Percentiles rank a stretch among this genome's conserved stretches.
These are phyloP conservation scores for Termitomyces sp. DNA, from an alignment of 1,284 basidiomycete genomes.

Conservation along the genomic window DNA sequence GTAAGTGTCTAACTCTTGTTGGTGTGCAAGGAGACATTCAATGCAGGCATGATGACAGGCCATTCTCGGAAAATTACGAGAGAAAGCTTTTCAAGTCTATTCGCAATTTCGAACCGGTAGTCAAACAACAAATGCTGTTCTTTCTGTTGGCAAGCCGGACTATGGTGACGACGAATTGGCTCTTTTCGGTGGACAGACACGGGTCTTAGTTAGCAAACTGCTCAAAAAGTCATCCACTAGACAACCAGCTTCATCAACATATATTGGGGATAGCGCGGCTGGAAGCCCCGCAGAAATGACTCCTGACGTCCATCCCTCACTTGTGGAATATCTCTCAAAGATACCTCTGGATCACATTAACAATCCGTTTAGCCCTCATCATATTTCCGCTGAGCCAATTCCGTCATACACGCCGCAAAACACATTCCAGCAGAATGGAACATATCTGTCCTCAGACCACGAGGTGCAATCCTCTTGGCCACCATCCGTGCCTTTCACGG, in stretches of 20 bases:
- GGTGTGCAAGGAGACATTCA: not conserved
- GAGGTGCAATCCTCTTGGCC: conserved; percentile 9
- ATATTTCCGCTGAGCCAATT: not conserved
- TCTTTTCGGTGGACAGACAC: conserved; percentile 60
- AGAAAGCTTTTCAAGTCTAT: conserved; percentile 46
- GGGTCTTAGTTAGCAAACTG: conserved; percentile 50
- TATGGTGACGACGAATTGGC: conserved; percentile 59
- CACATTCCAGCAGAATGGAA: conserved; percentile 2
- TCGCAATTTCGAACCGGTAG: conserved; percentile 38
- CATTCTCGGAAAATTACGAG: conserved; percentile 42
- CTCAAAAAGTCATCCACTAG: conserved; percentile 25
- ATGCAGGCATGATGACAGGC: conserved; percentile 29
- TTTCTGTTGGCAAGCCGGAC: conserved; percentile 37
- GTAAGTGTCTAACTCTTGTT: conserved; percentile 30
- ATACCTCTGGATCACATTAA: conserved; percentile 25
- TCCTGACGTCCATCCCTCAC: conserved; percentile 57
- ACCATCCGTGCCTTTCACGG: conserved; percentile 1
- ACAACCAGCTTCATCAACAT: conserved; percentile 20
- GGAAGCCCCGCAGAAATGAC: conserved; percentile 21
- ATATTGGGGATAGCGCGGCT: conserved; percentile 17
- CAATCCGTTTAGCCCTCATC: conserved; percentile 6
- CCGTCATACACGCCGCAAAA: conserved; percentile 1
- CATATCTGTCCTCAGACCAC: conserved; percentile 3
- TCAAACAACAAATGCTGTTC: conserved; percentile 27
- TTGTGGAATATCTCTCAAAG: conserved; percentile 43